phyloP scores from a whole-genome alignment of 2,329 filamentous ascomycete genomes.

The Stagonosporopsis chrysanthemi region DNA sequence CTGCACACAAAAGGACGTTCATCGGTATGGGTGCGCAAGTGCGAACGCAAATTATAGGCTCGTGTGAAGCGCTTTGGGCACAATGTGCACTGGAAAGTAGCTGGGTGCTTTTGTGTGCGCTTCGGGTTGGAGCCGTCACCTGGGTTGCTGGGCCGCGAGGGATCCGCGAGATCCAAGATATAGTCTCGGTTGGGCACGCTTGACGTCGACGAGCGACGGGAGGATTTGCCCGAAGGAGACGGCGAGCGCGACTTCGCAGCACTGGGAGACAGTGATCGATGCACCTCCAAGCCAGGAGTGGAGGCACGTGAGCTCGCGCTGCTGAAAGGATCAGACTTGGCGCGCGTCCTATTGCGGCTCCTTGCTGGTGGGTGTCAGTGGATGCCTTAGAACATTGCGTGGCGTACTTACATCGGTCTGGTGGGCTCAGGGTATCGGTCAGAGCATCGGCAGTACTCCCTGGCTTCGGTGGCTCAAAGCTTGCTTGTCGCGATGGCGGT shows the following conservation, averaged over 20 bases:
- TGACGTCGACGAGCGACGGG: slow-evolving; percentile 59
- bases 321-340: slow-evolving; percentile 68
- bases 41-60: slow-evolving; percentile 94
- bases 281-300: slow-evolving; percentile 49
- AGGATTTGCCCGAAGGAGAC: slow-evolving; percentile 57
- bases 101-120: slow-evolving; percentile 95
- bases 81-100: slow-evolving; percentile 91
- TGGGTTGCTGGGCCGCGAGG: slow-evolving; percentile 72
- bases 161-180: slow-evolving; percentile 90
- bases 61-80: slow-evolving; percentile 97
- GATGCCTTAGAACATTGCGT: slow-evolving; percentile 12
- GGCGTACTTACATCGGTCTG: slow-evolving; percentile 65
- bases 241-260: slow-evolving; percentile 56
- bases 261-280: slow-evolving; percentile 54
- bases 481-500: slow-evolving; percentile 72
- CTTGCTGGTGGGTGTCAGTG: slow-evolving; percentile 53
- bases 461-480: slow-evolving; percentile 71
- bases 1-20: slow-evolving; percentile 97
- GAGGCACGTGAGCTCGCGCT: slow-evolving; percentile 56
- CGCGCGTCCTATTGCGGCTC: slow-evolving; percentile 63
- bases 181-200: slow-evolving; percentile 70
- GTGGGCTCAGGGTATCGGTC: slow-evolving; percentile 69
- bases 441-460: slow-evolving; percentile 71
- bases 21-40: slow-evolving; percentile 94
- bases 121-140: slow-evolving; percentile 62